Evolutionary conservation across 164 flowering plant species (phyloP).

Genomic region (Piper longum): DNA sequence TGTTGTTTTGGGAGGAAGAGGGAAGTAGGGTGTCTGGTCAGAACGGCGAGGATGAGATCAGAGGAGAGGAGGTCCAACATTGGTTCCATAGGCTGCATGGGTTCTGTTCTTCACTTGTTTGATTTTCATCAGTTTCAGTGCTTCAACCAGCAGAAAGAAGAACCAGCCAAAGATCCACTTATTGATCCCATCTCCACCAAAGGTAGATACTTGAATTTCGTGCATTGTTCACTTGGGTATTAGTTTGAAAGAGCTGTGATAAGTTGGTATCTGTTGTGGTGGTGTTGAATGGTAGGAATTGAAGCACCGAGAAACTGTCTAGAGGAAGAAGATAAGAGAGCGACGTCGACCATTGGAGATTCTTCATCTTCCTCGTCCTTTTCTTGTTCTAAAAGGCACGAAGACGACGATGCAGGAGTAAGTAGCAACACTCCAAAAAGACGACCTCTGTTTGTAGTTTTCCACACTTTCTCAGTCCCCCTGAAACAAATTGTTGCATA

Average conservation of each 20-base stretch:
- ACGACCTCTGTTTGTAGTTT: not conserved
- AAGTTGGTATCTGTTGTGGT: no score
- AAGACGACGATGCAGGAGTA: slow-evolving; percentile 38
- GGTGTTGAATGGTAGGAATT: slow-evolving; percentile 27
- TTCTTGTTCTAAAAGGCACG: slow-evolving; percentile 3
- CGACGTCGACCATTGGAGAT: not conserved
- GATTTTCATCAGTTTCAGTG: slow-evolving; percentile 6
- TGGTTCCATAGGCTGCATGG: slow-evolving; percentile 3
- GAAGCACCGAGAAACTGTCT: slow-evolving; percentile 87
- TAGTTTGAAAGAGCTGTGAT: no score
- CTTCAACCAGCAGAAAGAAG: not conserved
- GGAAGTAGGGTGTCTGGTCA: not conserved
- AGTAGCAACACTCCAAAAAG: slow-evolving; percentile 7
- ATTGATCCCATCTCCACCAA: not conserved
- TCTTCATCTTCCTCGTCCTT: not conserved
- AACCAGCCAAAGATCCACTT: not conserved
- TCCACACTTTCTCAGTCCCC: not conserved
- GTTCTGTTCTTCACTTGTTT: slow-evolving; percentile 3
- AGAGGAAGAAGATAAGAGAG: slow-evolving; percentile 30
- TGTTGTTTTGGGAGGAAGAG: not conserved
- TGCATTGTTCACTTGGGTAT: no score
- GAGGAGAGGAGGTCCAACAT: not conserved
- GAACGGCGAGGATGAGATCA: not conserved
- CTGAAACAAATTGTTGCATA: not conserved
- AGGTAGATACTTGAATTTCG: slow-evolving; percentile 1